Conservation (phyloP, 345 rosid genomes). For the Sonneratia caseolaris region DNA sequence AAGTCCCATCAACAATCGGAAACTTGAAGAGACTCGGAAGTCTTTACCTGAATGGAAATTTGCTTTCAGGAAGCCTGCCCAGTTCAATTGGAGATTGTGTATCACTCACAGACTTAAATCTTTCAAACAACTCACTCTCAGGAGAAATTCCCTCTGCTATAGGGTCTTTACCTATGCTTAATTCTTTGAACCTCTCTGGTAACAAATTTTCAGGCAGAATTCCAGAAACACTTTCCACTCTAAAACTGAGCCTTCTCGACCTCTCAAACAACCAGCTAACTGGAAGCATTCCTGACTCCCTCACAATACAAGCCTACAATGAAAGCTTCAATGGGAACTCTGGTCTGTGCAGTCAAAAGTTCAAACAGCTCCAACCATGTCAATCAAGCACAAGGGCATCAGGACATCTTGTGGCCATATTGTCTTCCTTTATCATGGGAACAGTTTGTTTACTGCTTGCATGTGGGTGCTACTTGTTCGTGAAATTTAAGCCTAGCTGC, state of each 20-base stretch:
- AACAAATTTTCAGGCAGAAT: constrained; percentile 67
- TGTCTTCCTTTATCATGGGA: constrained; percentile 38
- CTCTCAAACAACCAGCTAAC: constrained; percentile 53
- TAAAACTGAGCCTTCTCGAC: constrained; percentile 64
- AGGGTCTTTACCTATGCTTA: constrained; percentile 34
- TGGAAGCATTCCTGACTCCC: constrained; percentile 53
- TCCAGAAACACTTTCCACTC: constrained; percentile 38
- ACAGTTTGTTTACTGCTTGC: constrained; percentile 23
- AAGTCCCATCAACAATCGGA: constrained; percentile 40
- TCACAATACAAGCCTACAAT: constrained; percentile 28
- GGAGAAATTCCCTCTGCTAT: constrained; percentile 56
- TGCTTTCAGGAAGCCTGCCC: constrained; percentile 52
- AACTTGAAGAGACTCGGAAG: constrained; percentile 42
- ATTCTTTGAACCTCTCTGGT: constrained; percentile 58
- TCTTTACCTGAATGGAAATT: constrained; percentile 38
- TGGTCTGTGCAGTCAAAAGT: constrained; percentile 46
- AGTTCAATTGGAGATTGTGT: constrained; percentile 43
- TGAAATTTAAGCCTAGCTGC: constrained; percentile 22
- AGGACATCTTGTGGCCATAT: constrained; percentile 16
- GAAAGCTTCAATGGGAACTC: constrained; percentile 53
- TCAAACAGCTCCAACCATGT: constrained; percentile 35
- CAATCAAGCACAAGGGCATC: constrained; percentile 18
- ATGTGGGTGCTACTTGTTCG: constrained; percentile 21
- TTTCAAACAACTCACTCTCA: constrained; percentile 49
- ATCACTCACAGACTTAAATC: constrained; percentile 38